Evolutionary conservation across 2,329 filamentous ascomycete species (phyloP), one percentile per base, ranked within the genome.

Genomic region (Lojkania enalia): DNA sequence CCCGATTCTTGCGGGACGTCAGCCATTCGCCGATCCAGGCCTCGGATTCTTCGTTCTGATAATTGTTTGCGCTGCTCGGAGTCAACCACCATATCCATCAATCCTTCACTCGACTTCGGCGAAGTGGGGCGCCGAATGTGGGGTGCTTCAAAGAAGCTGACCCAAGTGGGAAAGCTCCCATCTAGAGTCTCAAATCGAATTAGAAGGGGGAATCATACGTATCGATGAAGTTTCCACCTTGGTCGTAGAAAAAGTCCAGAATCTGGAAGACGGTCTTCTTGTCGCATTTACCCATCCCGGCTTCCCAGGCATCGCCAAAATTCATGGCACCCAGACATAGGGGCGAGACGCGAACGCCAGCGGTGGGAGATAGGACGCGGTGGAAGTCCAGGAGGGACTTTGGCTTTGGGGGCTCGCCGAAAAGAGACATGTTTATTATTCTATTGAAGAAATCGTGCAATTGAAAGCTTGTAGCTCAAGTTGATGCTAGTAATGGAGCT

Each of bases 301-400:
- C 51, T 36, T 61, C 52, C 77, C 77, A 79, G 4, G 73, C 71
- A 25, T 77, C 70, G 13, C 77, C 78, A 52, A 81, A 78, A 57
- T 76, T 80, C 77, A 80, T 80, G 0, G 72, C 71, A 16, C 77
- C 78, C 1, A 81, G 67, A 42, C 77, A 80, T 58, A 81, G 61
- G 23, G 78, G 78, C 18, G 73, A 77, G 13, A 81, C 78, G 35
- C 75, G 73, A 12, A 81, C 70, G 14, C 73, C 75, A 0, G 77
- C 79, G 1, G 71, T 72, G 5, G 77, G 74, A 2, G 77, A 72
- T 4, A 82, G 71, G 13, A 79, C 65, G 15, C 77, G 73, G 57
- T 81, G 77, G 54, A 73, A 75, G 30, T 77, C 79, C 37, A 82
- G 70, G 4, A 72, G 63, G 42, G 63, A 72, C 41, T 63, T 64